Conservation (phyloP, 768 basidiomycete species). For the Rhizopogon rudus region DNA sequence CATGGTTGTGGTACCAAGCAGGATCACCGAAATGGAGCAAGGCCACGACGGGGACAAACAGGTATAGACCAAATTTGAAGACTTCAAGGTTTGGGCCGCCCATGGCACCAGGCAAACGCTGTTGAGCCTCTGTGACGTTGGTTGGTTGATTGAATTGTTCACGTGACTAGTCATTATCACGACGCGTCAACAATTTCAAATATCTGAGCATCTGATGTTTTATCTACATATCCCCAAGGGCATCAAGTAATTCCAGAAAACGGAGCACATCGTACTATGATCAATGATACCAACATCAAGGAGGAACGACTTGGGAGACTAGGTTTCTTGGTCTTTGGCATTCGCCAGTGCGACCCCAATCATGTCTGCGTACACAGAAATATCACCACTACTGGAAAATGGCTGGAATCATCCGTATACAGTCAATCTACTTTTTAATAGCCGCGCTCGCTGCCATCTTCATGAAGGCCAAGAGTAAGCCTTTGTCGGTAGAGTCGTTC, state of each 20-base stretch:
- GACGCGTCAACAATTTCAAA: no score
- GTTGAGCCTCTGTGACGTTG: not conserved
- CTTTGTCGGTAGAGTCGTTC: slow-evolving; percentile 54
- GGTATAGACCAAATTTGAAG: slow-evolving; percentile 85
- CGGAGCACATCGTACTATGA: no score
- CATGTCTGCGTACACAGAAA: slow-evolving; percentile 32
- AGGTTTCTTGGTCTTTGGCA: not conserved
- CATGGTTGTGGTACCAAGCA: slow-evolving; percentile 76
- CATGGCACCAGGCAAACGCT: slow-evolving; percentile 31
- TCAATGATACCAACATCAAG: no score
- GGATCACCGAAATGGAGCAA: slow-evolving; percentile 86
- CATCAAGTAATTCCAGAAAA: no score
- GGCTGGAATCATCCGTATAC: slow-evolving; percentile 24
- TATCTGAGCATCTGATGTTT: no score
- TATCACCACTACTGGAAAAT: slow-evolving; percentile 44
- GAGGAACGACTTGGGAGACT: no score
- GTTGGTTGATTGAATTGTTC: no score
- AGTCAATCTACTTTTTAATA: slow-evolving; percentile 16
- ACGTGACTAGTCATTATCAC: no score
- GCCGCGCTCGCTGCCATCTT: slow-evolving; percentile 31
- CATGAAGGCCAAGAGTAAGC: slow-evolving; percentile 55
- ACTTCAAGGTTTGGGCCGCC: slow-evolving; percentile 81
- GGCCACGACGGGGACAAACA: slow-evolving; percentile 77
- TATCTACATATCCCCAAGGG: no score
- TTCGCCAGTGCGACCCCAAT: slow-evolving; percentile 1